Base-by-base conservation (phyloP, 2,329 filamentous ascomycete genomes). In the Microdochium trichocladiopsis region DNA sequence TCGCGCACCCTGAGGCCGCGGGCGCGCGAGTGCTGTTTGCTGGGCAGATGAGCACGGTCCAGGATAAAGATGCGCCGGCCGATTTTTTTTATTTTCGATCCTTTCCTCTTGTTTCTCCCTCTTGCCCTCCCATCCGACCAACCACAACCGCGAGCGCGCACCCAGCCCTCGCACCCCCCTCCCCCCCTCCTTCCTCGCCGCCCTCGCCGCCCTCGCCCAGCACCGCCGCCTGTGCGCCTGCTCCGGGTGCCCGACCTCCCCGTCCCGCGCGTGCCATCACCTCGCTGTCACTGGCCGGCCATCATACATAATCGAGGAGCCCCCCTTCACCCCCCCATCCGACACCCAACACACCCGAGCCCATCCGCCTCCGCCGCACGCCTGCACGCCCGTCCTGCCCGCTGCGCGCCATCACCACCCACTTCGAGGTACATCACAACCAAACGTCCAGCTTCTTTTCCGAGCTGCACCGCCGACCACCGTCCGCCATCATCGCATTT, bases 81-180 rank as follows among this genome's bases (percentile, higher is more conserved):
- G 60, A 62, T 54, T 61, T 63, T 64, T 66, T 65, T 65, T 63
- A 63, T 61, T 62, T 65, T 63, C 62, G 61, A 47, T 52, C 52
- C 49, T 51, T 63, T 62, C 62, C 62, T 64, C 60, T 61, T 67
- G 62, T 66, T 65, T 64, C 61, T 62, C 63, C 59, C 63, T 64
- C 49, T 58, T 62, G 58, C 62, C 59, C 60, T 41, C 53, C 52
- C 25, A 45, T 41, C 56, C 60, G 60, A 58, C 60, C 60, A 63
- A 60, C 59, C 55, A 56, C 50, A 48, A 51, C 51, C 50, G 41
- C 41, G 16, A 16, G 41, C 41, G 41, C 41, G 41, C 22, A 10
- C 41, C 41, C 41, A 45, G 41, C 41, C 48, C 50, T 54, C 52
- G 47, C 47, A 45, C 55, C 52, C 50, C 53, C 54, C 56, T 48